Conservation (phyloP, 1,284 basidiomycete species). For the Ustanciosporium gigantosporum region DNA sequence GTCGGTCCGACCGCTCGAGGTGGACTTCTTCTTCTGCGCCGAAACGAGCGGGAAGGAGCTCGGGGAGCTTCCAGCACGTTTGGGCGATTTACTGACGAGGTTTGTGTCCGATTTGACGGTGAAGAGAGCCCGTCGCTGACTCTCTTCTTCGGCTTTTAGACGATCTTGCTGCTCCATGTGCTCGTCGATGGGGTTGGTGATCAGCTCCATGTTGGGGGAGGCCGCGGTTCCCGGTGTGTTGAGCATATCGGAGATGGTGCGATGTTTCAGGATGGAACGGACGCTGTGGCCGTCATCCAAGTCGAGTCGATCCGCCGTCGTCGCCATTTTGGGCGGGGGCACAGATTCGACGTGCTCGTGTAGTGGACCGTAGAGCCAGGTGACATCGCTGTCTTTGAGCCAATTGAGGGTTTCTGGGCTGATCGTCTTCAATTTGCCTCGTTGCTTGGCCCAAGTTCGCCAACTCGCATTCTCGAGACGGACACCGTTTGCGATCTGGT, state of each 20-base stretch:
- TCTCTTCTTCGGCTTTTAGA: constrained; percentile 10
- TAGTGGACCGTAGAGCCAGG: constrained; percentile 96
- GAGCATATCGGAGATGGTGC: constrained; percentile 88
- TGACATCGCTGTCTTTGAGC: constrained; percentile 98
- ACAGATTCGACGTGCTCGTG: constrained; percentile 71
- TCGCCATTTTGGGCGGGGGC: constrained; percentile 65
- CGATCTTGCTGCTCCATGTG: constrained; percentile 47
- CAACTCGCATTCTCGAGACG: constrained; percentile 96
- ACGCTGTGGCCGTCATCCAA: constrained; percentile 62
- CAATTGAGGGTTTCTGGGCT: constrained; percentile 97
- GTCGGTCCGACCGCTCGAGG: constrained; percentile 23
- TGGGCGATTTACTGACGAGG: constrained; percentile 24
- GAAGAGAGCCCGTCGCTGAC: constrained; percentile 29
- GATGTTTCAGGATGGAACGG: constrained; percentile 95
- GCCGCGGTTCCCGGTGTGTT: constrained; percentile 62
- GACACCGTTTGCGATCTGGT: constrained; percentile 93
- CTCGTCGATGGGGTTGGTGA: constrained; percentile 27
- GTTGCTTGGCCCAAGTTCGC: constrained; percentile 99
- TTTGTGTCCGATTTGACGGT: constrained; percentile 49
- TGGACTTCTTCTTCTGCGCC: constrained; percentile 24
- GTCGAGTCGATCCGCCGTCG: constrained; percentile 66
- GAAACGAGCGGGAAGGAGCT: constrained; percentile 22
- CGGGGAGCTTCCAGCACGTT: constrained; percentile 33
- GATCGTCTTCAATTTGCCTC: constrained; percentile 92
- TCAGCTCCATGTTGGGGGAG: constrained; percentile 66